Conservation (phyloP, 306 rosid genomes). For the Vachellia pachyceras region DNA sequence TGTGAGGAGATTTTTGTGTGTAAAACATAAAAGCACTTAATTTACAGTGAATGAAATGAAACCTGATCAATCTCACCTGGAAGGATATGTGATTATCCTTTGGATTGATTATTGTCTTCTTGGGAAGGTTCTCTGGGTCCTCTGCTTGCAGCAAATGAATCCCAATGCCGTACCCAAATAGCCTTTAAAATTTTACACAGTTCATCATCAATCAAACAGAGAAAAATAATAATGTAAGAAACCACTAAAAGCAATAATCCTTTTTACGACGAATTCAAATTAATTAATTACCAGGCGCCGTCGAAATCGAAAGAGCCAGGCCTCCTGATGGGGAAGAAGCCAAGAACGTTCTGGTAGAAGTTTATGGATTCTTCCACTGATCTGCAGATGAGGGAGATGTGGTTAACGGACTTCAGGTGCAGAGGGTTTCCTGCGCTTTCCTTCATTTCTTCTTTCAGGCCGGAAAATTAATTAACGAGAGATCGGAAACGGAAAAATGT, state of each 20-base stretch:
- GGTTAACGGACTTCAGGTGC: conserved; percentile 82
- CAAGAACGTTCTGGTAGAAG: conserved; percentile 82
- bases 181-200: conserved; percentile 48
- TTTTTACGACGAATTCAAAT: neutral
- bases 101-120: conserved; percentile 76
- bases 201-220: conserved; percentile 18
- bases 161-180: conserved; percentile 89
- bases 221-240: neutral
- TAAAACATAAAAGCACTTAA: too few species aligned
- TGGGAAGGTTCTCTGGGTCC: conserved; percentile 52
- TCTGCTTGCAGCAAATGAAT: conserved; percentile 79
- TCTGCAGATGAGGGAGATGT: conserved; percentile 74
- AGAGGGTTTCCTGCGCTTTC: conserved; percentile 75
- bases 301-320: conserved; percentile 87
- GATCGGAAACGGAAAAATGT: neutral
- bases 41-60: too few species aligned
- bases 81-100: conserved; percentile 92
- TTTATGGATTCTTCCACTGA: conserved; percentile 65
- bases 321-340: conserved; percentile 80
- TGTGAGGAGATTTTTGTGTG: neutral
- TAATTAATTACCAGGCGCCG: conserved; percentile 68
- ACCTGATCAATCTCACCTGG: conserved; percentile 52
- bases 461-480: neutral
- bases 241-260: too few species aligned
- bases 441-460: conserved; percentile 54